These are phyloP conservation scores for Lachnellula hyalina DNA, from an alignment of 2,329 filamentous ascomycete species.

Conservation along the genomic window DNA sequence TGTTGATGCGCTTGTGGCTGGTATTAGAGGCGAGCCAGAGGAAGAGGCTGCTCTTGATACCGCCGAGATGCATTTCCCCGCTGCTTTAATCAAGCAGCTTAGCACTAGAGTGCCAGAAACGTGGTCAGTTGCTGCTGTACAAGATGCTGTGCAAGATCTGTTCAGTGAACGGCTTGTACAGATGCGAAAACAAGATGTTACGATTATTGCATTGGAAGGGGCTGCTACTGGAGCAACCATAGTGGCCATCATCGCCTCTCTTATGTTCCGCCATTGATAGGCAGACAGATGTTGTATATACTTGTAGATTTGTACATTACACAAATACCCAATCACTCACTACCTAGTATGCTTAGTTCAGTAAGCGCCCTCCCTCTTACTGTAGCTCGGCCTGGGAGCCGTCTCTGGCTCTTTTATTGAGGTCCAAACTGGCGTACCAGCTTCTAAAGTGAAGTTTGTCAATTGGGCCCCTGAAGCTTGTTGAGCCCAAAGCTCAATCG, in stretches of 20 bases:
- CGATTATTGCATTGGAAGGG: constrained; percentile 63
- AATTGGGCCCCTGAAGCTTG: constrained; percentile 25
- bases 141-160: constrained; percentile 45
- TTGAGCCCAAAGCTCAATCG: constrained; percentile 61
- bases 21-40: constrained; percentile 13
- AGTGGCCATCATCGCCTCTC: constrained; percentile 38
- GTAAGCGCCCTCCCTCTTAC: constrained; percentile 26
- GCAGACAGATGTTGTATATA: constrained; percentile 16
- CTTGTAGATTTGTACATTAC: constrained; percentile 16
- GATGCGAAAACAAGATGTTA: constrained; percentile 64
- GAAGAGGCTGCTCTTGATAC: constrained; percentile 8
- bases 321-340: constrained; percentile 12
- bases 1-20: constrained; percentile 21
- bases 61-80: constrained; percentile 19
- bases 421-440: constrained; percentile 23
- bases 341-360: constrained; percentile 3
- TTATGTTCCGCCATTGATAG: constrained; percentile 26
- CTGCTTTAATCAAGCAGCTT: constrained; percentile 7
- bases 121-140: constrained; percentile 37
- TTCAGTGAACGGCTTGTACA: constrained; percentile 60
- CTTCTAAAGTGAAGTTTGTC: constrained; percentile 22
- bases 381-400: constrained; percentile 24
- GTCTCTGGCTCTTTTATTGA: constrained; percentile 20
- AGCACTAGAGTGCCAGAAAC: constrained; percentile 20
- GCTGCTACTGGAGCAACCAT: constrained; percentile 60